Evolutionary conservation across 139 green algal species (phyloP), one percentile per base, ranked within the genome.

Genomic region (Micromonas pusilla): DNA sequence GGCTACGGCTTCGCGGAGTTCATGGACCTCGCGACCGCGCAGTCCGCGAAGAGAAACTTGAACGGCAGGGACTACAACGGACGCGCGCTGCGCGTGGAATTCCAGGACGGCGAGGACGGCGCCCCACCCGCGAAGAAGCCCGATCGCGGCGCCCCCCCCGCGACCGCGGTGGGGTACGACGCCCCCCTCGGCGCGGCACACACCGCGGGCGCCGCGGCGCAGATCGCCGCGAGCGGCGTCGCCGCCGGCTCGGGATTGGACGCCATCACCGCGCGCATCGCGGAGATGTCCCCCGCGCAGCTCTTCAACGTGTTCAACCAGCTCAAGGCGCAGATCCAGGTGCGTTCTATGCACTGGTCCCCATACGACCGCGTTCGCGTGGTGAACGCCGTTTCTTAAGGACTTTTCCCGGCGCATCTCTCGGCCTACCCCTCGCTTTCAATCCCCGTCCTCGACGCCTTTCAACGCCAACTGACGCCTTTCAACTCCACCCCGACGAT

Each of bases 1-100:
- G 94, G 94, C 23, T 98, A 94, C 82, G 94, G 89, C 0, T 99
- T 99, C 65, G 91, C 88, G 34, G 95, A 99, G 73, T 98, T 90
- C 77, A 89, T 86, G 71, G 95, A 99, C 85, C 83, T 88, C 3
- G 78, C 85, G 38, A 94, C 90, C n/a, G 95, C 95, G 20, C 84
- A 96, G 78, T 92, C 85, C 68, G 91, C 91, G 0, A 85, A 92
- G 32, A 83, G 93, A 39, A 97, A 98, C 80, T 78, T 98, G 64
- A 87, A 87, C 68, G 87, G 86, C 62, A 75, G 79, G 28, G 90
- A 93, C 5, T 70, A 93, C 26, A 87, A 86, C 64, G 90, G 89
- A 31, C 80, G 90, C 13, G 74, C 74, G 25, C 82, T 94, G 25
- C 70, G 87, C 1, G 87, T 94, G 26, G 83, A 90, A 52, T 92